Conservation (phyloP, 148 eudicot species). For the Nepenthes mirabilis region DNA sequence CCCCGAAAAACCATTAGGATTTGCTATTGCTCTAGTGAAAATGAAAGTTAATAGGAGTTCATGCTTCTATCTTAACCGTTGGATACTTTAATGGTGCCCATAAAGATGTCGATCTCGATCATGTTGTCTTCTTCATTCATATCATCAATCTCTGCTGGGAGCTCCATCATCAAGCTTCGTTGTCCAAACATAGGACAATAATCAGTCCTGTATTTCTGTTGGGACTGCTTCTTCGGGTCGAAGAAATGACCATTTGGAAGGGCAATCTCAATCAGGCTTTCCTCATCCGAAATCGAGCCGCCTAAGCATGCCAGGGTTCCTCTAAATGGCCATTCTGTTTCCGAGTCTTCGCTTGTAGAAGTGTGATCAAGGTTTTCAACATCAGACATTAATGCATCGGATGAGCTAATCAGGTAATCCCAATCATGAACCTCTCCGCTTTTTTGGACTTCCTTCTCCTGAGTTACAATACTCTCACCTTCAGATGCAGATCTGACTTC, state of each 20-base stretch:
- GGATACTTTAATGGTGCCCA: conserved; percentile 80
- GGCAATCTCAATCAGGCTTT: conserved; percentile 70
- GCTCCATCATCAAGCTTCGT: conserved; percentile 22
- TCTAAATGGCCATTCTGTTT: conserved; percentile 22
- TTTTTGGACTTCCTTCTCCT: conserved; percentile 1
- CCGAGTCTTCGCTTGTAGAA: conserved; percentile 27
- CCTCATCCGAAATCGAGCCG: conserved; percentile 80
- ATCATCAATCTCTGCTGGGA: conserved; percentile 22
- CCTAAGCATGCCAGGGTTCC: conserved; percentile 21
- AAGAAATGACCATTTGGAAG: conserved; percentile 58
- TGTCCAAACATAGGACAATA: conserved; percentile 14
- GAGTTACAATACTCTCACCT: background rate
- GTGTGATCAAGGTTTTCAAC: conserved; percentile 16
- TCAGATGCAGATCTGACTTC: too few species aligned
- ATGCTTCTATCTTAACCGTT: conserved; percentile 66
- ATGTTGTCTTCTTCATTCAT: conserved; percentile 73
- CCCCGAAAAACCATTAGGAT: too few species aligned
- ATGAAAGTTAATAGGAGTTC: conserved; percentile 1
- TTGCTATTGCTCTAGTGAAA: too few species aligned
- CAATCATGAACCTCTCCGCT: background rate
- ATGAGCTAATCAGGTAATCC: background rate
- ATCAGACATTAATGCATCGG: conserved; percentile 21
- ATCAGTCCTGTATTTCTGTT: conserved; percentile 22
- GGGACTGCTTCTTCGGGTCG: conserved; percentile 16
- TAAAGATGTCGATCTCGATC: conserved; percentile 78